phyloP scores from a whole-genome alignment of 1,139 yeast species.

The Sugiyamaella novakii region DNA sequence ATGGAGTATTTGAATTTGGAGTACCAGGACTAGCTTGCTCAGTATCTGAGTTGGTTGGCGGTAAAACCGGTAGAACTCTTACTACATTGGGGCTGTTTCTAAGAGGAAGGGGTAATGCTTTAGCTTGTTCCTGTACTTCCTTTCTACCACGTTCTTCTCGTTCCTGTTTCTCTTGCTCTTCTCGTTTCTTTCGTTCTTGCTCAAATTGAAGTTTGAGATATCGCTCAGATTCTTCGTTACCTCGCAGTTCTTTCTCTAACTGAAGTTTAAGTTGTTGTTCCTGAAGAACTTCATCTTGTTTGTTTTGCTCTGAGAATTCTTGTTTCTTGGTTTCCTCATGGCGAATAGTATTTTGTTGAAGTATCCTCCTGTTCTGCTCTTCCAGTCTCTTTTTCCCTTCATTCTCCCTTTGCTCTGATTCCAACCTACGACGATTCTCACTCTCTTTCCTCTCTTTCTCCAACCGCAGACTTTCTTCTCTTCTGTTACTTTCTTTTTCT shows the following conservation, averaged over 20 bases:
- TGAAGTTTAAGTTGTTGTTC: slow-evolving; percentile 5
- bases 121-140: slow-evolving; percentile 9
- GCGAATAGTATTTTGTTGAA: background rate
- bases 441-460: background rate
- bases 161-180: slow-evolving; percentile 12
- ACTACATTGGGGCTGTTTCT: slow-evolving; percentile 9
- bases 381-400: background rate
- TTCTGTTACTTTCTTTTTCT: background rate
- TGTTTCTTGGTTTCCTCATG: background rate
- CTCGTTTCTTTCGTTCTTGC: slow-evolving; percentile 7
- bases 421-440: background rate
- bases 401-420: background rate
- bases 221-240: slow-evolving; percentile 7
- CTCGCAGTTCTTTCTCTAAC: slow-evolving; percentile 8
- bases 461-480: background rate
- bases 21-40: background rate
- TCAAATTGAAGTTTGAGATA: slow-evolving; percentile 11
- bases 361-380: too few species aligned
- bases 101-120: slow-evolving; percentile 8
- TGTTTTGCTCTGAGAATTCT: background rate
- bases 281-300: background rate
- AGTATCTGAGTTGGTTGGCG: background rate
- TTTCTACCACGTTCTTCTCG: slow-evolving; percentile 8
- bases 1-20: background rate
- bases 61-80: slow-evolving; percentile 6